Base-by-base conservation (phyloP, 176 grass and related monocot species). In the Cocos nucifera region DNA sequence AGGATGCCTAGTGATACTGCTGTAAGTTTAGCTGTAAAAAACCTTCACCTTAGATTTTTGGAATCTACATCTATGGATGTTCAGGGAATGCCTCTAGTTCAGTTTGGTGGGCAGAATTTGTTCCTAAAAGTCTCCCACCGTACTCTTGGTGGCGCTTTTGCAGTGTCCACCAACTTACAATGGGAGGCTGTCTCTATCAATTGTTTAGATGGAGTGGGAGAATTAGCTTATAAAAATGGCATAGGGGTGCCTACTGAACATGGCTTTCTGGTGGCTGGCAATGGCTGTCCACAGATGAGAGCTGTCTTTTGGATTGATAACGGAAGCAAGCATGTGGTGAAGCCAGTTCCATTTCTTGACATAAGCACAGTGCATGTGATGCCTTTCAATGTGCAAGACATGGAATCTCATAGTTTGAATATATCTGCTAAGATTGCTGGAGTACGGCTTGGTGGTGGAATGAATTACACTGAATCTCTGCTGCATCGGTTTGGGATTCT, bases 51-150 rank as follows among this genome's bases (percentile, higher is more conserved):
- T 19, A 98, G 93, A 72, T 98, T 98, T 77, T 79, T 98, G 67
- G 76, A 98, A 73, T 79, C 77, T 54, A 79, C 89, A 35, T 69
- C 65, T 32, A n/a, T 56, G 22, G 75, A 65, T 19, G 69, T 71
- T n/a, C 53, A 76, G 51, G 59, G 68, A 59, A 81, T 73, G 67
- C 81, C 87, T 29, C 72, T 98, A 67, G 79, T 93, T 73, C 88
- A 98, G 75, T 93, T 98, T 75, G 79, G 79, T 59, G 94, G 88
- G 50, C 73, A 77, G 22, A 82, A 86, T 67, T 62, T 98, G 16
- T 93, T 83, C 72, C 70, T 98, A 35, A 98, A 81, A 89, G 88
- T 98, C 74, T 98, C 88, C 74, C 94, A 98, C 75, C 88, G 94
- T 51, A 89, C 94, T 64, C 79, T 98, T 55, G 94, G 94, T 77